Evolutionary conservation across 306 rosid genomes (phyloP).

Genomic region (Hylodesmum podocarpum): DNA sequence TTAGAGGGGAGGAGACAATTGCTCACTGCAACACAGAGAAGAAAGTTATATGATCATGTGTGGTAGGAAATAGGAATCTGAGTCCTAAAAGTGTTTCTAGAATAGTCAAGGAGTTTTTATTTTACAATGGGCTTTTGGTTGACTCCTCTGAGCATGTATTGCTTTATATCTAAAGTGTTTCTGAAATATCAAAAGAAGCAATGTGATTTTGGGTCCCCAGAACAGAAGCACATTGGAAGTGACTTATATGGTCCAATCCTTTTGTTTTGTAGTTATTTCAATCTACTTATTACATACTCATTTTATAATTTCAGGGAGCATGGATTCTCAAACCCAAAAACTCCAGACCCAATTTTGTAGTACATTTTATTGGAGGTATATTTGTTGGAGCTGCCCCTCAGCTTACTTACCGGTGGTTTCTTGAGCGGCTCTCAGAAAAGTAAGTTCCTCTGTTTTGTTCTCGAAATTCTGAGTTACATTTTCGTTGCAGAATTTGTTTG

Average conservation of each 20-base stretch:
- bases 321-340: conserved; percentile 89
- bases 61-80: neutral
- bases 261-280: conserved; percentile 16
- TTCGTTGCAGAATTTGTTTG: neutral
- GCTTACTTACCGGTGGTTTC: conserved; percentile 90
- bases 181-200: neutral
- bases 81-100: neutral
- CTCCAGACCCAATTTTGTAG: conserved; percentile 67
- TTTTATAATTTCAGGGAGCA: conserved; percentile 66
- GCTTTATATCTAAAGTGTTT: neutral
- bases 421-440: conserved; percentile 87
- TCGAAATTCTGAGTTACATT: neutral
- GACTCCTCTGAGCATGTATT: neutral
- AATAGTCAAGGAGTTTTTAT: neutral
- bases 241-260: neutral
- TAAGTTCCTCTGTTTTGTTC: conserved; percentile 35
- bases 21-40: neutral
- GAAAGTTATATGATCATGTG: neutral
- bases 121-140: neutral
- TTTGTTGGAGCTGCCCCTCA: conserved; percentile 99
- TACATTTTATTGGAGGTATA: conserved; percentile 92
- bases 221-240: conserved; percentile 1
- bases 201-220: conserved; percentile 1
- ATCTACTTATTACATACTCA: conserved; percentile 2
- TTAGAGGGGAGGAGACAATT: neutral